Evolutionary conservation across 768 basidiomycete genomes (phyloP).

Genomic region (Dentipellis fragilis): DNA sequence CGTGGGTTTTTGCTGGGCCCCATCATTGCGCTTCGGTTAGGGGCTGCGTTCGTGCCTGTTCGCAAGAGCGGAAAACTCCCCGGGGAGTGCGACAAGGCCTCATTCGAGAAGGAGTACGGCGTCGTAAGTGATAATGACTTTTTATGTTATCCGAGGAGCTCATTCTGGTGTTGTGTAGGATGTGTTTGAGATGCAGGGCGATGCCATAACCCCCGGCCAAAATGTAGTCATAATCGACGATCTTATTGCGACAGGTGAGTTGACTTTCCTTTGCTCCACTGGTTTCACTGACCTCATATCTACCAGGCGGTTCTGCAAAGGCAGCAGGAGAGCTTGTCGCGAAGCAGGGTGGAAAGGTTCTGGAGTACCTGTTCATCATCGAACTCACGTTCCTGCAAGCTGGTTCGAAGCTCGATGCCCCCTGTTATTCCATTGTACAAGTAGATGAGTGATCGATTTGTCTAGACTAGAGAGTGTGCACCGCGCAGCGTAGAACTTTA

Average conservation of each 20-base stretch:
- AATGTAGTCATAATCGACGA: conserved; percentile 88
- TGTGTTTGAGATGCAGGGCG: conserved; percentile 91
- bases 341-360: conserved; percentile 71
- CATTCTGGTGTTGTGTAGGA: conserved; percentile 43
- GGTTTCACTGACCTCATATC: neutral
- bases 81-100: conserved; percentile 62
- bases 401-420: conserved; percentile 69
- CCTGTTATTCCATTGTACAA: conserved; percentile 83
- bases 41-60: conserved; percentile 93
- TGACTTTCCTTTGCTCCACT: neutral
- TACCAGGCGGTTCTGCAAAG: conserved; percentile 79
- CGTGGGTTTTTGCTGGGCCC: conserved; percentile 94
- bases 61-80: conserved; percentile 94
- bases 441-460: conserved; percentile 38
- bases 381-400: conserved; percentile 73
- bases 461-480: neutral
- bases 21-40: conserved; percentile 79
- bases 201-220: conserved; percentile 73
- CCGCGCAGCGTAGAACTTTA: conserved; percentile 20
- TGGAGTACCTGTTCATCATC: conserved; percentile 94
- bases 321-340: conserved; percentile 86
- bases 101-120: conserved; percentile 92
- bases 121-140: conserved; percentile 32
- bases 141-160: neutral
- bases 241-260: conserved; percentile 85